phyloP scores from a whole-genome alignment of 1,139 yeast genomes.

The Lodderomyces beijingensis region DNA sequence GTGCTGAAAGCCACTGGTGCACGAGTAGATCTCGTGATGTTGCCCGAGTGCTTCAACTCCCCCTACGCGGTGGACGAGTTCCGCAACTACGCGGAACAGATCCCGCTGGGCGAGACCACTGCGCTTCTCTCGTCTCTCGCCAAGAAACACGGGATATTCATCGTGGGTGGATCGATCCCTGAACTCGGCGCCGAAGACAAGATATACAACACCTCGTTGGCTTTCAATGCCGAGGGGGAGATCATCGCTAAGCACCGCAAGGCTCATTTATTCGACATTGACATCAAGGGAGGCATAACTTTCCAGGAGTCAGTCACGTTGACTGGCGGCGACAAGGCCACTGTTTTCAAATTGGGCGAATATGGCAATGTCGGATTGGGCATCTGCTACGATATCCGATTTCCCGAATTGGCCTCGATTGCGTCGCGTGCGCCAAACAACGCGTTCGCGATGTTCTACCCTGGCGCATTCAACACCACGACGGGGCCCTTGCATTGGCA shows the following conservation, averaged over 20 bases:
- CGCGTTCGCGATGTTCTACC: conserved; percentile 87
- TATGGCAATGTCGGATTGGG: conserved; percentile 83
- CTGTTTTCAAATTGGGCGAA: conserved; percentile 65
- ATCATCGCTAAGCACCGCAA: conserved; percentile 84
- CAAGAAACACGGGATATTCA: conserved; percentile 50
- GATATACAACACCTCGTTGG: conserved; percentile 76
- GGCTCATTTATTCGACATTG: conserved; percentile 85
- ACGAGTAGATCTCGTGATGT: conserved; percentile 55
- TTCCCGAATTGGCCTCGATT: conserved; percentile 82
- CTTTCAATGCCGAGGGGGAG: conserved; percentile 67
- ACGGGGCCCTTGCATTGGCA: conserved; percentile 97
- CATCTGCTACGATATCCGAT: conserved; percentile 88
- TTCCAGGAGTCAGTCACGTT: conserved; percentile 78
- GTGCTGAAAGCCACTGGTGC: conserved; percentile 45
- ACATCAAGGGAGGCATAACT: conserved; percentile 82
- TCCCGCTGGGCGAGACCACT: conserved; percentile 71
- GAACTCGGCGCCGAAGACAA: conserved; percentile 54
- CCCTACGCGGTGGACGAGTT: conserved; percentile 90
- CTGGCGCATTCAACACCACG: conserved; percentile 93
- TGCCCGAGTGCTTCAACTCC: conserved; percentile 93
- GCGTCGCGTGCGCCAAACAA: conserved; percentile 67
- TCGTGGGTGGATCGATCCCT: conserved; percentile 92
- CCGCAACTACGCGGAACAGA: conserved; percentile 73
- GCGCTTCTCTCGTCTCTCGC: conserved; percentile 61
- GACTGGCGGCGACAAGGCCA: conserved; percentile 74